A percentile compares a stretch with the other conserved stretches of the same genome.
These are phyloP conservation scores for Leccinum arenicola DNA, from an alignment of 768 basidiomycete species.

Conservation along the genomic window DNA sequence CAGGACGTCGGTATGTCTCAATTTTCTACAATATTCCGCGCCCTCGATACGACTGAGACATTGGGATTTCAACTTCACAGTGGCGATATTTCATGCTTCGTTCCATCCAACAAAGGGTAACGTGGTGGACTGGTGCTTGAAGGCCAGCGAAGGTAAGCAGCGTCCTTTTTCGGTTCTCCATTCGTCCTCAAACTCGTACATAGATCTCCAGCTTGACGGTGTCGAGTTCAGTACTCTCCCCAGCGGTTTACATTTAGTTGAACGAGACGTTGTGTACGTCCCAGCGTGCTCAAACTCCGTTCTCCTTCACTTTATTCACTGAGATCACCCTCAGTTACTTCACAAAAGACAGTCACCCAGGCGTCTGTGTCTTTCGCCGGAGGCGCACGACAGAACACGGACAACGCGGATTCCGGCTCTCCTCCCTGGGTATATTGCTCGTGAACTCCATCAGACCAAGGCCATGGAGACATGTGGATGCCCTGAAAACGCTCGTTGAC, in stretches of 20 bases:
- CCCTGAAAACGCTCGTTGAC: constrained; percentile 58
- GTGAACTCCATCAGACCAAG: constrained; percentile 61
- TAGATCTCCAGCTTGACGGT: constrained; percentile 64
- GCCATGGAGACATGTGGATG: constrained; percentile 72
- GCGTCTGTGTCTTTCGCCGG: constrained; percentile 72
- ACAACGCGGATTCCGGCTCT: constrained; percentile 77
- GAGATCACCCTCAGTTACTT: constrained; percentile 54
- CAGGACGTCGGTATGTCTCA: constrained; percentile 51
- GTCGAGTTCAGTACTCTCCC: constrained; percentile 82
- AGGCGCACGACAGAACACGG: constrained; percentile 66
- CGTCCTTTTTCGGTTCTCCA: background rate
- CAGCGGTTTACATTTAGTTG: constrained; percentile 77
- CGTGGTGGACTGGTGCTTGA: constrained; percentile 74
- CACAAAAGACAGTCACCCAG: constrained; percentile 63
- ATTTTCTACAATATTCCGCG: background rate
- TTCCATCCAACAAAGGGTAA: constrained; percentile 85
- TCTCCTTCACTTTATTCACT: constrained; percentile 7
- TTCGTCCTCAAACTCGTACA: constrained; percentile 1
- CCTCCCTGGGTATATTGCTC: constrained; percentile 73
- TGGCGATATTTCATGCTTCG: constrained; percentile 80
- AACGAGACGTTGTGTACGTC: constrained; percentile 74
- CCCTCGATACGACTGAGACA: background rate
- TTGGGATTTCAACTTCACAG: constrained; percentile 32
- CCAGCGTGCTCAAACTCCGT: background rate
- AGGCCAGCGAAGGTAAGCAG: constrained; percentile 59